Evolutionary conservation across 2,329 filamentous ascomycete species (phyloP).

Genomic region (Exophiala sp.): DNA sequence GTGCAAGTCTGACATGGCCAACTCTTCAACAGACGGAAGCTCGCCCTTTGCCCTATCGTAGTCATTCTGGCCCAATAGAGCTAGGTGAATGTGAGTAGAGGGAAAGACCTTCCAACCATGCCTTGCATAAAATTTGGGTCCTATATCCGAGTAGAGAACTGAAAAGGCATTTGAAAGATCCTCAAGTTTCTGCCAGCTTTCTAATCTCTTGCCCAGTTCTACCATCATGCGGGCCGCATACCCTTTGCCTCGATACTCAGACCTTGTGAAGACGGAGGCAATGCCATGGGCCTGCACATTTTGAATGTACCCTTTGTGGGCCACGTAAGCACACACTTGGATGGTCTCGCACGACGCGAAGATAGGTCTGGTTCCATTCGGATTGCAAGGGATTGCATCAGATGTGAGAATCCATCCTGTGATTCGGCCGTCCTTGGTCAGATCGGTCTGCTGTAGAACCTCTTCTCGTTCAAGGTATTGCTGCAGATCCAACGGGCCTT

Average conservation of each 20-base stretch:
- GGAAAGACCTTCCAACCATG: slow-evolving; percentile 73
- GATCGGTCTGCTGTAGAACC: slow-evolving; percentile 47
- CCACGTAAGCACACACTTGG: slow-evolving; percentile 44
- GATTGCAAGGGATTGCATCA: slow-evolving; percentile 33
- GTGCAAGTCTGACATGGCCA: slow-evolving; percentile 39
- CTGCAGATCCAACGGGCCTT: slow-evolving; percentile 52
- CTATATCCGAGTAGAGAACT: slow-evolving; percentile 81
- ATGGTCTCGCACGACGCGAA: slow-evolving; percentile 59
- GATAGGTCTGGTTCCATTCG: slow-evolving; percentile 43
- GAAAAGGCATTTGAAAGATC: slow-evolving; percentile 59
- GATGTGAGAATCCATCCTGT: slow-evolving; percentile 61
- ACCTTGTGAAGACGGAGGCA: slow-evolving; percentile 73
- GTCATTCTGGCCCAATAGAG: slow-evolving; percentile 34
- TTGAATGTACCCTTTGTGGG: slow-evolving; percentile 46
- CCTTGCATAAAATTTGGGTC: slow-evolving; percentile 73
- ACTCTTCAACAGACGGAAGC: slow-evolving; percentile 32
- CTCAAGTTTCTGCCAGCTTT: slow-evolving; percentile 49
- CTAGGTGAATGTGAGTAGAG: slow-evolving; percentile 68
- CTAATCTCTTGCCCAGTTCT: slow-evolving; percentile 58
- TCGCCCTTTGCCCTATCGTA: slow-evolving; percentile 25
- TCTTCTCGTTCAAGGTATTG: slow-evolving; percentile 59
- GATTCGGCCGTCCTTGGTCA: slow-evolving; percentile 55
- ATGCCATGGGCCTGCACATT: slow-evolving; percentile 65
- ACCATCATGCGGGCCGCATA: slow-evolving; percentile 75
- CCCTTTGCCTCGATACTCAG: slow-evolving; percentile 63